Evolutionary conservation across 2,329 filamentous ascomycete genomes (phyloP), one percentile per base, ranked within the genome.

Genomic region (Esteya vermicola): DNA sequence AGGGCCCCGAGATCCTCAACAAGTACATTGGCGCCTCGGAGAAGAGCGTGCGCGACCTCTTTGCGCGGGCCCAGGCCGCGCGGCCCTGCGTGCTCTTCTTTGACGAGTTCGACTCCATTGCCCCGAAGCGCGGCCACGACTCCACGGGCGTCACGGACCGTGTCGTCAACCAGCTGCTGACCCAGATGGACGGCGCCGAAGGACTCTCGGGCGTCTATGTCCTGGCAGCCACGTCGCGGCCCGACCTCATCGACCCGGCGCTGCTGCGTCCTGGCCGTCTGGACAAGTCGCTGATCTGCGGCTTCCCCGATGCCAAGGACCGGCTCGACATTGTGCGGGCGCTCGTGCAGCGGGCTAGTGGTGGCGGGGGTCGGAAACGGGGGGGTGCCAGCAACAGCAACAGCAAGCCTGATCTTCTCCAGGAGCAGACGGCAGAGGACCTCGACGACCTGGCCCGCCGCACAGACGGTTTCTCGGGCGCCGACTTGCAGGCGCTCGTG

Each of bases 11-110:
- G 58, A 96, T 98, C 43, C 64, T 98, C 40, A 98, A 98, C 68
- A 98, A 98, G 62, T 98, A 98, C 58, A 98, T 98, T 43, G 91
- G 91, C 54, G 91, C 91, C 1, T 93, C 84, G 22, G 91, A 98
- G 54, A 98, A 98, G 67, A 86, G 79, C 45, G 88, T 98, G 7
- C 78, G 93, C 32, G 91, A 98, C 57, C 68, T 98, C 1, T 98
- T 98, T 53, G 89, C 94, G 55, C 76, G 91, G 32, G 91, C 91
- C 0, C 78, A 81, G 54, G 89, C 91, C 4, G 91, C 91, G 5
- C 78, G 81, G 44, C 93, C 93, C 0, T 96, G 91, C 51, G 84
- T 98, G 5, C 68, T 98, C 9, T 98, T 98, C 68, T 98, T 98
- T 54, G 91, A 98, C 54, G 91, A 98, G 57, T 98, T 98, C 54